Base-by-base conservation (phyloP, 805 yeast genomes). In the Ascoidea tarda region DNA sequence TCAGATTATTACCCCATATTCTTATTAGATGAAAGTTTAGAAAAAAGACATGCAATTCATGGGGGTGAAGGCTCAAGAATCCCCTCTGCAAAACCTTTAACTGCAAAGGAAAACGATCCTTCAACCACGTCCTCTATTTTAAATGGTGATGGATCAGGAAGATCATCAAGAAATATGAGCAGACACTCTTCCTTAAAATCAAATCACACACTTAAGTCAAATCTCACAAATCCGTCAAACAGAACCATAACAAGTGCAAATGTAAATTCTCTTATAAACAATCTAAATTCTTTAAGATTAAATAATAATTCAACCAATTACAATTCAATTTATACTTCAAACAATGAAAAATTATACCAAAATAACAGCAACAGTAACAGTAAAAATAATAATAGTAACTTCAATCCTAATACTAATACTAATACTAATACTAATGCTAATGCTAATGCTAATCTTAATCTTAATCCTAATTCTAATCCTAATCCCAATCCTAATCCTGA, bases 41-140 rank as follows among this genome's bases (percentile, higher is more conserved):
- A 54, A 45, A 52, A 50, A 31, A 14, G 57, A 46, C 54, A 54
- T 12, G 57, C 57, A 14, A 47, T 50, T 33, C 57, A 54, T 45
- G 57, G 57, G 5, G 55, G 51, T 6, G 51, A 49, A n/a, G 31
- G 51, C 32, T 46, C 48, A 49, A 46, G 44, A 16, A 16, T 50
- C 5, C 49, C 45, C 10, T 51, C 49, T 16, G 32, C 46, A 12
- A 50, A 49, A 44, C 57, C 57, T 2, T 21, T 54, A 28, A 54
- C 55, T 5, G 48, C 51, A 12, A 54, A 50, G 44, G 57, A 54
- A 16, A 50, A 52, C 44, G 57, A 54, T 47, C 55, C 55, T 5
- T 52, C 55, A 46, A 50, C 53, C 16, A 54, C 54, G 5, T 32
- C 52, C 12, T 47, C 49, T 2, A 48, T 54, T 12, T 50, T 54